A percentile compares a stretch with the other conserved stretches of the same genome.
Conservation (phyloP, 2,329 filamentous ascomycete genomes). For the Fusarium ramigenum region DNA sequence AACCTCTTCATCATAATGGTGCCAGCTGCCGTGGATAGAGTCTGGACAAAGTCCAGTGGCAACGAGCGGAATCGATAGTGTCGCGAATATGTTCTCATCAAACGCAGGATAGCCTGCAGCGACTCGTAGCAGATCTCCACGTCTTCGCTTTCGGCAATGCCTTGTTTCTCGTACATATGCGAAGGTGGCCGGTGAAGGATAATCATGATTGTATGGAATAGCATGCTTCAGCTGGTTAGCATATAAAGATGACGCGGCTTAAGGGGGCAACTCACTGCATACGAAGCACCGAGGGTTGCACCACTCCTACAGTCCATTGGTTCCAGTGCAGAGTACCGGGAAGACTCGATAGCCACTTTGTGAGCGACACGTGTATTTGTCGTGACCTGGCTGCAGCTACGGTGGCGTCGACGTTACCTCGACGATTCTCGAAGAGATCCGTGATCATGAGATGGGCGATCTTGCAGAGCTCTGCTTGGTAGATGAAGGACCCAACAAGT, state of each 20-base stretch:
- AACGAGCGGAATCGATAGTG: conserved; percentile 56
- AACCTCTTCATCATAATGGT: conserved; percentile 58
- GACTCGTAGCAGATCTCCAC: conserved; percentile 62
- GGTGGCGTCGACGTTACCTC: conserved; percentile 51
- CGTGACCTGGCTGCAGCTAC: conserved; percentile 54
- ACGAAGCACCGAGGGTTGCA: conserved; percentile 58
- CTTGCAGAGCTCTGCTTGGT: conserved; percentile 59
- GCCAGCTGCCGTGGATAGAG: conserved; percentile 57
- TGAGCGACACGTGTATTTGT: conserved; percentile 57
- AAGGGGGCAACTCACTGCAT: conserved; percentile 51
- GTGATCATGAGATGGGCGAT: conserved; percentile 61
- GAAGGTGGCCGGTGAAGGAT: conserved; percentile 60
- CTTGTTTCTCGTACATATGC: conserved; percentile 53
- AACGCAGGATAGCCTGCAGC: conserved; percentile 54
- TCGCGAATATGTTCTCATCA: conserved; percentile 55
- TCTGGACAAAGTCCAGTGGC: conserved; percentile 60
- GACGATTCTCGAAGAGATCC: conserved; percentile 60
- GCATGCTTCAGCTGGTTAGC: conserved; percentile 48
- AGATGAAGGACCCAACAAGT: conserved; percentile 56
- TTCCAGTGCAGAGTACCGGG: conserved; percentile 61
- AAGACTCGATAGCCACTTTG: conserved; percentile 57
- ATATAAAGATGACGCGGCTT: background rate
- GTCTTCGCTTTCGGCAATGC: conserved; percentile 53
- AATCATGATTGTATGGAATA: conserved; percentile 62
- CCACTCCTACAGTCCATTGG: conserved; percentile 58